phyloP scores from a whole-genome alignment of 768 basidiomycete species.

The Rhodotorula toruloides region DNA sequence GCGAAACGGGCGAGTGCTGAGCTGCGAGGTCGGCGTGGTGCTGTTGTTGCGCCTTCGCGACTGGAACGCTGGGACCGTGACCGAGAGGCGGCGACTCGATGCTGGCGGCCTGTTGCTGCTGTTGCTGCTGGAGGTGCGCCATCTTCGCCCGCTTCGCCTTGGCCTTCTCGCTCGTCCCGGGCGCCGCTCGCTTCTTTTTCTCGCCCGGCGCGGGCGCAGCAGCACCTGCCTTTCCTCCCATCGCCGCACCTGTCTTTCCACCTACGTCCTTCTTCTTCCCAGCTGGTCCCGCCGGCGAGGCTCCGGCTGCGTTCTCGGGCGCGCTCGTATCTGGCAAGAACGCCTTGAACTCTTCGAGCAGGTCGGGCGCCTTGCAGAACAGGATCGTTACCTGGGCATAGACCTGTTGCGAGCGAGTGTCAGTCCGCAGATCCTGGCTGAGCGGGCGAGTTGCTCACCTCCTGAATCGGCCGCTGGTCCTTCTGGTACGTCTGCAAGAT shows the following conservation, averaged over 20 bases:
- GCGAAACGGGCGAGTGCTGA: slow-evolving; percentile 1
- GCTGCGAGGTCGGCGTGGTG: slow-evolving; percentile 3
- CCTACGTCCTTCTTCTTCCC: background rate
- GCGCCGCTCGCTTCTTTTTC: slow-evolving; percentile 40
- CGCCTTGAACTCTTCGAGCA: slow-evolving; percentile 44
- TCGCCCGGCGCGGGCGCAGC: background rate
- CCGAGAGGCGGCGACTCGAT: slow-evolving; percentile 33
- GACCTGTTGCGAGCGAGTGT: slow-evolving; percentile 27
- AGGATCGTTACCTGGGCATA: slow-evolving; percentile 43
- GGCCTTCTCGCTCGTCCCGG: slow-evolving; percentile 34
- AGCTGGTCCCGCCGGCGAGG: slow-evolving; percentile 8
- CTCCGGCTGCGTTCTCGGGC: slow-evolving; percentile 5
- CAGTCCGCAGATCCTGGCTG: background rate
- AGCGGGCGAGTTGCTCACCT: slow-evolving; percentile 48
- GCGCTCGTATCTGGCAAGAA: slow-evolving; percentile 42
- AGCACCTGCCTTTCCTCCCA: background rate
- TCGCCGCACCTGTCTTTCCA: background rate
- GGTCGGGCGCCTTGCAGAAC: slow-evolving; percentile 42
- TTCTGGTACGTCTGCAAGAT: slow-evolving; percentile 53
- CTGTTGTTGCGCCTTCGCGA: background rate
- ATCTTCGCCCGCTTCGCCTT: slow-evolving; percentile 39
- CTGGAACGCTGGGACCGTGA: background rate
- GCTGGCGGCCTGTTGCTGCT: background rate
- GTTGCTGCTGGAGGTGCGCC: slow-evolving; percentile 13
- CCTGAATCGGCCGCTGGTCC: slow-evolving; percentile 57